Percentiles rank a stretch among this genome's conserved stretches.
Evolutionary conservation across 176 grass and related monocot genomes (phyloP).

Genomic region (Avena sativa): DNA sequence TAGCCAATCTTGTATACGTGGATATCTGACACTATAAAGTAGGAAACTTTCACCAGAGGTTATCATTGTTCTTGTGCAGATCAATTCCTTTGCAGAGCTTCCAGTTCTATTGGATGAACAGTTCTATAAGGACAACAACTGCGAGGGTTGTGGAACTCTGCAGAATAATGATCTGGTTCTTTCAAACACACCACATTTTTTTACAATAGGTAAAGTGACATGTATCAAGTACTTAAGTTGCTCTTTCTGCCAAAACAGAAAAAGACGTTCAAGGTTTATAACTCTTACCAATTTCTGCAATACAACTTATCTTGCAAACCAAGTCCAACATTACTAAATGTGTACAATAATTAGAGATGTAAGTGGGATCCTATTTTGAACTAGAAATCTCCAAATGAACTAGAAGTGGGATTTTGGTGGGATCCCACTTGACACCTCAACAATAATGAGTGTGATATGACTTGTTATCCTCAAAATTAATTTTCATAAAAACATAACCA

Average conservation of each 20-base stretch:
- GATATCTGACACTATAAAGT: neutral
- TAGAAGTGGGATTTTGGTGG: no score
- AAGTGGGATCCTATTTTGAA: no score
- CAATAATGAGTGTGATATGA: neutral
- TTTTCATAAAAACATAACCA: neutral
- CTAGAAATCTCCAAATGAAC: no score
- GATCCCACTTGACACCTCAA: neutral
- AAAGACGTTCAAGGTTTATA: neutral
- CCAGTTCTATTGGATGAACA: neutral
- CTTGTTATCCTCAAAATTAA: neutral
- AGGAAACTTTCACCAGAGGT: neutral
- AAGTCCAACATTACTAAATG: neutral
- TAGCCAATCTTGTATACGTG: neutral
- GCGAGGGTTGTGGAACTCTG: constrained; percentile 9
- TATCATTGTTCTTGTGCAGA: neutral
- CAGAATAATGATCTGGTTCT: neutral
- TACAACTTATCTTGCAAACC: neutral
- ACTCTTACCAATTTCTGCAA: neutral
- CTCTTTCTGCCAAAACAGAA: neutral
- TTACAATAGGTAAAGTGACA: constrained; percentile 28
- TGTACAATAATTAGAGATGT: no score
- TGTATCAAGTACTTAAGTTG: neutral
- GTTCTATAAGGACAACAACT: neutral
- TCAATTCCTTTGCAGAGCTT: constrained; percentile 36
- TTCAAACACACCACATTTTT: constrained; percentile 25